Evolutionary conservation across 495 filamentous ascomycete genomes (phyloP).

Genomic region (Penicillium malachiteum): DNA sequence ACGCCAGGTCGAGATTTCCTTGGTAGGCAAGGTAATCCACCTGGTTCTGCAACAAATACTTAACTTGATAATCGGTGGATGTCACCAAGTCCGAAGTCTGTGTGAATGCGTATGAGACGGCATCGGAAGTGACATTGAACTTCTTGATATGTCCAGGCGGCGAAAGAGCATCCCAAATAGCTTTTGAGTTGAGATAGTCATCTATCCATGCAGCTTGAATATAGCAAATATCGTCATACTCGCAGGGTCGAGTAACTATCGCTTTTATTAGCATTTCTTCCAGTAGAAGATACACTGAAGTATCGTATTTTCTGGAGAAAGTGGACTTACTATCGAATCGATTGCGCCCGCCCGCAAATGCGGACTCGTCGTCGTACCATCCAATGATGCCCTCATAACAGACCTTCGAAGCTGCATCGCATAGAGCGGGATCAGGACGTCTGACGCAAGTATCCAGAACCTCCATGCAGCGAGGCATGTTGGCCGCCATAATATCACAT

Average conservation of each 20-base stretch:
- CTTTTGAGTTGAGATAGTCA: slow-evolving; percentile 36
- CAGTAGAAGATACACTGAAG: no score
- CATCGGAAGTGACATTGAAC: slow-evolving; percentile 21
- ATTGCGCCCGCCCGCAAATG: slow-evolving; percentile 33
- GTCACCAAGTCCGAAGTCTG: slow-evolving; percentile 27
- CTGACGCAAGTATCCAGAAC: slow-evolving; percentile 28
- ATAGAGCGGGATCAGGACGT: slow-evolving; percentile 31
- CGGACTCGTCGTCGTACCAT: slow-evolving; percentile 36
- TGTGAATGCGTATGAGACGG: slow-evolving; percentile 25
- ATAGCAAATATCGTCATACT: slow-evolving; percentile 40
- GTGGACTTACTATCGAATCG: slow-evolving; percentile 38
- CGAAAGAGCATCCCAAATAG: slow-evolving; percentile 32
- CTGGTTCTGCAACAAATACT: slow-evolving; percentile 32
- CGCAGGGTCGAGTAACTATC: slow-evolving; percentile 36
- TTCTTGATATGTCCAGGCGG: slow-evolving; percentile 28
- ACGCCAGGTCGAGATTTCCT: slow-evolving; percentile 46
- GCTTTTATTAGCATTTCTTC: not conserved
- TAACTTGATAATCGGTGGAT: slow-evolving; percentile 24
- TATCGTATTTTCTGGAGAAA: no score
- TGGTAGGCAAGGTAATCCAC: slow-evolving; percentile 46
- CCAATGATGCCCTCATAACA: slow-evolving; percentile 33
- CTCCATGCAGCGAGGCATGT: slow-evolving; percentile 43
- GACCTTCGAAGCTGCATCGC: slow-evolving; percentile 24
- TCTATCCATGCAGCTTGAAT: slow-evolving; percentile 23
- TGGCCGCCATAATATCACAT: slow-evolving; percentile 43